Conservation (phyloP, 495 filamentous ascomycete genomes). For the Letharia columbiana region DNA sequence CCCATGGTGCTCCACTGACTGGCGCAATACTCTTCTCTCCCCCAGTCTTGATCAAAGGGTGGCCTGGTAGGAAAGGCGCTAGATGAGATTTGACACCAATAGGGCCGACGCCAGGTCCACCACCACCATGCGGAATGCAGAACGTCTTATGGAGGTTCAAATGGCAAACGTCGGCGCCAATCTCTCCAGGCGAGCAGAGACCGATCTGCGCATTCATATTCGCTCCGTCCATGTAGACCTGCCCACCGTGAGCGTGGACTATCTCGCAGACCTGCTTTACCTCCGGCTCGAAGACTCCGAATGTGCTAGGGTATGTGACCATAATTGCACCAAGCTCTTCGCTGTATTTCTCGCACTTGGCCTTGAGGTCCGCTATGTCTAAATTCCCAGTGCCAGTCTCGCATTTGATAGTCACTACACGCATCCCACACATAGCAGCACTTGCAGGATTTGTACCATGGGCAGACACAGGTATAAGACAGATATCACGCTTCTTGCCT, state of each 20-base stretch:
- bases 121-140: constrained; percentile 96
- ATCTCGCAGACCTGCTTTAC: constrained; percentile 79
- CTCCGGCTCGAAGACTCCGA: constrained; percentile 88
- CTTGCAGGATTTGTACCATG: constrained; percentile 97
- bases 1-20: constrained; percentile 81
- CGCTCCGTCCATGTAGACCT: constrained; percentile 98
- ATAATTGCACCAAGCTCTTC: constrained; percentile 89
- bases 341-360: constrained; percentile 81
- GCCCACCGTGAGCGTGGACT: constrained; percentile 82
- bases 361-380: constrained; percentile 76
- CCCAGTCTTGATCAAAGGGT: constrained; percentile 55
- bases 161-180: constrained; percentile 97
- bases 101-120: constrained; percentile 90
- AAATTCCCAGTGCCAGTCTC: constrained; percentile 83
- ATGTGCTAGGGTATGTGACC: constrained; percentile 97
- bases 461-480: constrained; percentile 91
- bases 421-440: constrained; percentile 96
- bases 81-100: constrained; percentile 88
- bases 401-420: constrained; percentile 89
- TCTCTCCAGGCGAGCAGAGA: constrained; percentile 91
- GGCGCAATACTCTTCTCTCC: constrained; percentile 57
- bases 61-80: constrained; percentile 67
- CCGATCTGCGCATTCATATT: constrained; percentile 99
- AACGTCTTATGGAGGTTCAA: constrained; percentile 98
- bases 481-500: constrained; percentile 73